A percentile compares a stretch with the other conserved stretches of the same genome.
These are phyloP conservation scores for Lentinus brumalis DNA, from an alignment of 768 basidiomycete species.

Conservation along the genomic window DNA sequence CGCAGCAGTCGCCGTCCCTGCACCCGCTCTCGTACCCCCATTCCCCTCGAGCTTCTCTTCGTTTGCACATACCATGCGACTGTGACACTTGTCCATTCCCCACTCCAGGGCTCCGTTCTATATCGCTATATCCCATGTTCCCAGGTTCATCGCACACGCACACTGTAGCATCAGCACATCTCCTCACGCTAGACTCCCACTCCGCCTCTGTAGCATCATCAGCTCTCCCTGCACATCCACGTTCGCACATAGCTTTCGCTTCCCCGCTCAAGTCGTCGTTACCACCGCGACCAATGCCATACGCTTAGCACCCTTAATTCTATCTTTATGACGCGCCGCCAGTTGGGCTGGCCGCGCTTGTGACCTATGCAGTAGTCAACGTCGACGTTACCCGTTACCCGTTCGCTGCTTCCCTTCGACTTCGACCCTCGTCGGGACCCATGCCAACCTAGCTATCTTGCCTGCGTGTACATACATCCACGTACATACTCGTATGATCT, in stretches of 20 bases:
- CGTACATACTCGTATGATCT: no score
- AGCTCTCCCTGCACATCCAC: neutral
- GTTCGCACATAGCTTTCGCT: neutral
- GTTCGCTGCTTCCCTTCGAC: neutral
- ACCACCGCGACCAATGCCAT: neutral
- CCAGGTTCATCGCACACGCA: neutral
- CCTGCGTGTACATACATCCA: no score
- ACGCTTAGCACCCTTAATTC: slow-evolving; percentile 16
- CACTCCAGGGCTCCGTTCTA: neutral
- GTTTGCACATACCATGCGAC: neutral
- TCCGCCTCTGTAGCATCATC: neutral
- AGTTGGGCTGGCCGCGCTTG: slow-evolving; percentile 2
- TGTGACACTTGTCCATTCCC: neutral
- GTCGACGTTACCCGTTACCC: neutral
- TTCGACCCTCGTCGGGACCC: no score
- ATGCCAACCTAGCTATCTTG: no score
- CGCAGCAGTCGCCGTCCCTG: slow-evolving; percentile 3
- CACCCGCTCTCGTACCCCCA: neutral
- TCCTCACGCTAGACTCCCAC: neutral
- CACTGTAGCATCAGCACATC: slow-evolving; percentile 17
- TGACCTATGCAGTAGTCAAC: neutral
- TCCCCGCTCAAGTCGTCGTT: neutral
- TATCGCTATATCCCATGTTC: slow-evolving; percentile 4
- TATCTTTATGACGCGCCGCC: slow-evolving; percentile 12
- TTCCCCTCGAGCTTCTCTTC: neutral